phyloP scores from a whole-genome alignment of 345 rosid species.

The Aethionema arabicum region DNA sequence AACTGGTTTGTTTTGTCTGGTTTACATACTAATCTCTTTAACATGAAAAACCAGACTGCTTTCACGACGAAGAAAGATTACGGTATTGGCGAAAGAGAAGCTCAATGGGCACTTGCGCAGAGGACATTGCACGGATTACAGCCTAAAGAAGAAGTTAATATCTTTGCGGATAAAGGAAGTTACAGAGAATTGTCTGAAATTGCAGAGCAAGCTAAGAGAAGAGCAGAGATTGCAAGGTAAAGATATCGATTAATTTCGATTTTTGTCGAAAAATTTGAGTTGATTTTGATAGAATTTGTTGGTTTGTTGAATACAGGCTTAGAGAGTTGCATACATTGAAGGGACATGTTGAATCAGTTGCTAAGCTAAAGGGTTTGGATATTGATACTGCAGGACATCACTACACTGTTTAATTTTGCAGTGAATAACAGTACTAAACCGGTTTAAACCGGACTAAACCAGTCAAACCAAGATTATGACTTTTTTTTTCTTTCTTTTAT shows the following conservation, averaged over 20 bases:
- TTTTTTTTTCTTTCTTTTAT: constrained; percentile 22
- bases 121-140: constrained; percentile 87
- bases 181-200: constrained; percentile 89
- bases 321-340: constrained; percentile 83
- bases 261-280: background rate
- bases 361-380: constrained; percentile 82
- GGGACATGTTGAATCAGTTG: constrained; percentile 90
- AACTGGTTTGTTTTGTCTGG: no score
- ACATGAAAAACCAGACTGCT: constrained; percentile 59
- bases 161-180: constrained; percentile 63
- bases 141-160: constrained; percentile 52
- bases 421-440: constrained; percentile 17
- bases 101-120: constrained; percentile 89
- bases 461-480: constrained; percentile 23
- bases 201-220: constrained; percentile 94
- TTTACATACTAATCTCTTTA: constrained; percentile 7
- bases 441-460: background rate
- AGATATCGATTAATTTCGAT: constrained; percentile 6
- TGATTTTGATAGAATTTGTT: constrained; percentile 29
- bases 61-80: constrained; percentile 90
- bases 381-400: constrained; percentile 79
- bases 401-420: constrained; percentile 64
- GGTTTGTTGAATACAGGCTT: constrained; percentile 45
- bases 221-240: constrained; percentile 97
- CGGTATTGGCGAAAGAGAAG: constrained; percentile 89